Evolutionary conservation across 2,329 filamentous ascomycete genomes (phyloP), one percentile per base, ranked within the genome.

Genomic region (Sclerotinia glacialis): DNA sequence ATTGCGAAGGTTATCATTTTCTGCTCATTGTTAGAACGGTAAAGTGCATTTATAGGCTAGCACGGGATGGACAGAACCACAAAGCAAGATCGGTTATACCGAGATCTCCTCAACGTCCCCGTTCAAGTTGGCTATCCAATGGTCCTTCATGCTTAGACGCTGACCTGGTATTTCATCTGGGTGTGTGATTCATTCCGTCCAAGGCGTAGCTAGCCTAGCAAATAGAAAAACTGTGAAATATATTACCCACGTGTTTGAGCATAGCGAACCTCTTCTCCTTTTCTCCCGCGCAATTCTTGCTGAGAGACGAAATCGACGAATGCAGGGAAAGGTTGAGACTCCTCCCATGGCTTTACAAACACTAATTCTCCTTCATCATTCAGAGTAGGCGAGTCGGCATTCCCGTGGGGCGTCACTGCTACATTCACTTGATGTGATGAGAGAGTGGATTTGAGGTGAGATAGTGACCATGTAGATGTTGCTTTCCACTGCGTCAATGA

Each of bases 1-100:
- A 67, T 87, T 82, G 2, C 88, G 85, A 26, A 95, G 83, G 74
- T 94, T 95, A 76, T 94, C 89, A 75, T 95, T 93, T 80, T 95
- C 87, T 88, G 67, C 23, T 37, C 18, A 49, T 2, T 47, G 49
- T 58, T n/a, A 65, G 54, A 46, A 9, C 34, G 44, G n/a, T 61
- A n/a, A 40, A 18, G 53, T n/a, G 44, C 7, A 23, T 18, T 23
- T 37, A 12, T 9, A n/a, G 3, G 21, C 54, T 37, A 40, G 44
- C 21, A 14, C 40, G 40, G 55, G 28, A 12, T 40, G 37, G 12
- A 40, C 5, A 16, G 37, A 16, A 16, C 37, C 37, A 5, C 14
- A 40, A 40, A 40, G 37, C 37, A 40, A 40, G 16, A 40, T 40
- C 37, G 12, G 14, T 40, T 40, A 40, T 40, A 16, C 37, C 37